Evolutionary conservation across 441 rosid species (phyloP), one percentile per base, ranked within the genome.

Genomic region (Corymbia citriodora): DNA sequence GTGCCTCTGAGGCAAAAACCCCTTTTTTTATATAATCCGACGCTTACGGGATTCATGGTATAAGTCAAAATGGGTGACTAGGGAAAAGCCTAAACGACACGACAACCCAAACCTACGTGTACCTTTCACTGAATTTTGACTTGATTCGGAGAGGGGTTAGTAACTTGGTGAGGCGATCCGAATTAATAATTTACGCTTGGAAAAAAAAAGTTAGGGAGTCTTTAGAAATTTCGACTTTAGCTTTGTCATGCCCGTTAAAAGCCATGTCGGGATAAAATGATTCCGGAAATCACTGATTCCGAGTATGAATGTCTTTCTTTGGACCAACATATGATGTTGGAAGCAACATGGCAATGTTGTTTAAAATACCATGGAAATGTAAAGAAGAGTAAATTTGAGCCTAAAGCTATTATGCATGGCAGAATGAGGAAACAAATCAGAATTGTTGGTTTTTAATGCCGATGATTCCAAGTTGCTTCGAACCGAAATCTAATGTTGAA

Each of bases 231-330:
- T 10, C 29, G 2, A 23, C n/a, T 21, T 27, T 21, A 40, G 2
- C 21, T 12, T 45, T 21, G 52, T 11, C 85, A 2, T 3, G 29
- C 6, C 10, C 6, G 4, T 7, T 11, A 40, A 74, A 74, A 74
- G 50, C 14, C 2, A 2, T 4, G 52, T 19, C 17, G 1, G 0
- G 13, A 23, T 0, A 0, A 40, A 7, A 74, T 13, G 52, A 45
- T 19, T 40, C 14, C 2, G 4, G 8, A 15, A 79, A 13, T 45
- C 52, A 23, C 15, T 12, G 17, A 21, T 23, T 8, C 17, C 10
- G 3, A 40, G 29, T 5, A 12, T 7, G 4, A 74, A 1, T 23
- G 25, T 74, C 85, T 74, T 16, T 9, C 17, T 31, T 31, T 21
- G 4, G 4, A 68, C 21, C 40, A n/a, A 9, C 79, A n/a, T 8